A percentile compares a stretch with the other conserved stretches of the same genome.
Evolutionary conservation across 2,329 filamentous ascomycete species (phyloP).

Genomic region (Thermoascus crustaceus): DNA sequence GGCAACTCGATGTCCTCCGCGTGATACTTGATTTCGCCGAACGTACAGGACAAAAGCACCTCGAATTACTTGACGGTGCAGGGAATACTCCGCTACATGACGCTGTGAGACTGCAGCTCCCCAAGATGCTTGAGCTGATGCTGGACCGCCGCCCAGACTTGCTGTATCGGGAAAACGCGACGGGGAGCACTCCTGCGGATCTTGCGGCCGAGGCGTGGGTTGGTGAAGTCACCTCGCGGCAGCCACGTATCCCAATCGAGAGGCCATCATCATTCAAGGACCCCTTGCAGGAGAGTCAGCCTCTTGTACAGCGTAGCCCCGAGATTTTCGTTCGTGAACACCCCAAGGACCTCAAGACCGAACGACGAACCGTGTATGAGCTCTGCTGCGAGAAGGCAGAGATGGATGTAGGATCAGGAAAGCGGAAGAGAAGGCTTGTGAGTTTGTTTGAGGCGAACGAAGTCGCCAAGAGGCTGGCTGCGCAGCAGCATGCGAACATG

Average conservation of each 20-base stretch:
- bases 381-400: constrained; percentile 26
- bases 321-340: too few species aligned
- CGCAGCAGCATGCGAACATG: too few species aligned
- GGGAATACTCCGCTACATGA: constrained; percentile 39
- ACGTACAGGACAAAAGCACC: constrained; percentile 39
- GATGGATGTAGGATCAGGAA: constrained; percentile 12
- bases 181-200: constrained; percentile 65
- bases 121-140: constrained; percentile 45
- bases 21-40: constrained; percentile 49
- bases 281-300: too few species aligned
- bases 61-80: constrained; percentile 36
- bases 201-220: constrained; percentile 23
- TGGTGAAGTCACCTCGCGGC: constrained; percentile 12
- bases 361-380: constrained; percentile 23
- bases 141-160: constrained; percentile 52
- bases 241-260: constrained; percentile 8
- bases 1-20: constrained; percentile 38
- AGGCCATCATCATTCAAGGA: too few species aligned
- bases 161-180: constrained; percentile 64
- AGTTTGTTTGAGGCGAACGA: constrained; percentile 54
- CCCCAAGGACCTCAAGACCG: constrained; percentile 4
- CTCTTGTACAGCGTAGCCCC: too few species aligned
- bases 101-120: constrained; percentile 38
- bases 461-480: constrained; percentile 45
- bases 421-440: constrained; percentile 48